Conservation (phyloP, 164 flowering plant species). For the Nymphaea colorata region DNA sequence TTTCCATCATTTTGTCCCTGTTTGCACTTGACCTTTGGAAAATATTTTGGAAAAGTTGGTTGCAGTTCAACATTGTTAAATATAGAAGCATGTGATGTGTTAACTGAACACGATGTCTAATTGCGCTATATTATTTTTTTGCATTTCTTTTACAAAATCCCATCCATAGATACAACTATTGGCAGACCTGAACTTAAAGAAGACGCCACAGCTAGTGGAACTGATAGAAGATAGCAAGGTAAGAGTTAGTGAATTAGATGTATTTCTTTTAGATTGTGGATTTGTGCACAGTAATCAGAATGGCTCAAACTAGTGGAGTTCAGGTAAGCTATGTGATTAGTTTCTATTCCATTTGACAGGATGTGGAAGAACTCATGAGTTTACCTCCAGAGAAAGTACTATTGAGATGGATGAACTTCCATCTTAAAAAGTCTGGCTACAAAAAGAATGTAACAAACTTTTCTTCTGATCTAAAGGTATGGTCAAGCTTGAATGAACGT, state of each 20-base stretch:
- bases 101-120: not conserved
- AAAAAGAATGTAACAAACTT: conserved; percentile 63
- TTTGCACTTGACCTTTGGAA: not conserved
- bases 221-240: conserved; percentile 73
- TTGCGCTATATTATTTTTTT: not conserved
- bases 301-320: too few species aligned
- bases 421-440: conserved; percentile 71
- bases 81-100: not conserved
- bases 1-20: not conserved
- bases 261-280: not conserved
- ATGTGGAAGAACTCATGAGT: conserved; percentile 76
- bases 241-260: not conserved
- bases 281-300: not conserved
- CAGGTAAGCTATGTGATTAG: not conserved
- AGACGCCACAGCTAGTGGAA: conserved; percentile 88
- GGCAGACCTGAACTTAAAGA: conserved; percentile 82
- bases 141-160: not conserved
- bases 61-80: not conserved
- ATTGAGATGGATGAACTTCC: conserved; percentile 90
- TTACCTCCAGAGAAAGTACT: conserved; percentile 81
- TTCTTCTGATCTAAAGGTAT: conserved; percentile 81
- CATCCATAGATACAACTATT: conserved; percentile 69
- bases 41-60: not conserved
- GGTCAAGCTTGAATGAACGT: not conserved
- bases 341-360: conserved; percentile 28